Evolutionary conservation across 257 asterid species (phyloP).

Genomic region (Solanum etuberosum): DNA sequence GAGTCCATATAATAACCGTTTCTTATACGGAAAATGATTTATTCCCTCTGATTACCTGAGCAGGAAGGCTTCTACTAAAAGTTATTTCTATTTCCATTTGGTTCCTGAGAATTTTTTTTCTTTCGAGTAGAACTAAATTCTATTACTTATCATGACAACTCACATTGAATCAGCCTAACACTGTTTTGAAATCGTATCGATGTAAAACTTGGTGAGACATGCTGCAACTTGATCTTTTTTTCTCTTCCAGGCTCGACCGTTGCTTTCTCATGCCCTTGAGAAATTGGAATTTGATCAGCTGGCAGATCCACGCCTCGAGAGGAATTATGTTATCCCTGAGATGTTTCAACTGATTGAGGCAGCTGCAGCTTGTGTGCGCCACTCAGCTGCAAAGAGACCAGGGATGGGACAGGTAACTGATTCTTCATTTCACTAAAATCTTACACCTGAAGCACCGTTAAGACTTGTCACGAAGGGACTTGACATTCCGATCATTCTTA

Average conservation of each 20-base stretch:
- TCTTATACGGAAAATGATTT: background rate
- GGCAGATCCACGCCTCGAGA: conserved; percentile 70
- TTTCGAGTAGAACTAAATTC: background rate
- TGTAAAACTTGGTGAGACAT: background rate
- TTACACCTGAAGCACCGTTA: background rate
- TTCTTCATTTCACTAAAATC: background rate
- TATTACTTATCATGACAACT: background rate
- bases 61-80: background rate
- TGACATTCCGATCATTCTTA: background rate
- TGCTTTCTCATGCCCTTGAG: conserved; percentile 59
- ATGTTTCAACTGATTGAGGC: conserved; percentile 69
- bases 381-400: conserved; percentile 80
- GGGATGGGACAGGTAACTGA: conserved; percentile 76
- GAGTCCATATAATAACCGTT: background rate
- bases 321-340: conserved; percentile 43
- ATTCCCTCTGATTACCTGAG: background rate
- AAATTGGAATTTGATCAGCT: conserved; percentile 41
- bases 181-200: background rate
- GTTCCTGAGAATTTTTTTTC: background rate
- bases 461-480: background rate
- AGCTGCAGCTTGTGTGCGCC: conserved; percentile 94
- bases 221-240: background rate
- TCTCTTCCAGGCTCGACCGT: conserved; percentile 78
- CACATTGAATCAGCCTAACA: background rate
- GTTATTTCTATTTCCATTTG: background rate